Conservation (phyloP, 2,329 filamentous ascomycete genomes). For the Sclerotinia nivalis region DNA sequence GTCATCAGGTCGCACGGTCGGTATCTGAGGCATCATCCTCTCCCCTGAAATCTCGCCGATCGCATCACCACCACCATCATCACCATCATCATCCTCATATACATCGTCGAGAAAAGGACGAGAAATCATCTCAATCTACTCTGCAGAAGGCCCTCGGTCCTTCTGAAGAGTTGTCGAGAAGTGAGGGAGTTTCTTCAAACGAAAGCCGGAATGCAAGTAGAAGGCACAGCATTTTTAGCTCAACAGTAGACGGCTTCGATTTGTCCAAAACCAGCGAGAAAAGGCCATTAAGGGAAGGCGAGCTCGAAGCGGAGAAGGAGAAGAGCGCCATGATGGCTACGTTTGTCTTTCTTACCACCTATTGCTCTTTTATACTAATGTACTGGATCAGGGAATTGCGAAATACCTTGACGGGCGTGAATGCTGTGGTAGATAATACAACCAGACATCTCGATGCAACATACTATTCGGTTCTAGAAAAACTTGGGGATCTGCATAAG, state of each 20-base stretch:
- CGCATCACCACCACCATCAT: constrained; percentile 36
- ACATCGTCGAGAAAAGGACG: constrained; percentile 42
- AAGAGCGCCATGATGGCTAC: constrained; percentile 45
- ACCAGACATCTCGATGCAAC: constrained; percentile 70
- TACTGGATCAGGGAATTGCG: constrained; percentile 50
- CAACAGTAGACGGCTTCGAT: constrained; percentile 28
- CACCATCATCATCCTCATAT: constrained; percentile 36
- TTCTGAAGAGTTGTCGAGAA: constrained; percentile 30
- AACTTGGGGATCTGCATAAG: constrained; percentile 61
- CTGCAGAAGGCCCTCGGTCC: constrained; percentile 29
- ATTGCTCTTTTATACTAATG: constrained; percentile 18
- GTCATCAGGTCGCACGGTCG: constrained; percentile 58
- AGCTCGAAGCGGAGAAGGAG: constrained; percentile 47
- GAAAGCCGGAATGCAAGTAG: constrained; percentile 49
- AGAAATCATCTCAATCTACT: constrained; percentile 34
- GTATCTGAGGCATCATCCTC: constrained; percentile 32
- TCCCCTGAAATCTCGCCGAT: constrained; percentile 42
- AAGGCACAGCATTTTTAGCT: constrained; percentile 46
- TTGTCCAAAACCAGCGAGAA: constrained; percentile 24
- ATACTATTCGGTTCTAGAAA: constrained; percentile 73
- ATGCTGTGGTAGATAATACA: constrained; percentile 60
- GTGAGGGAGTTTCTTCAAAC: constrained; percentile 48
- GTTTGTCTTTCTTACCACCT: constrained; percentile 41
- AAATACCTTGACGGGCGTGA: constrained; percentile 55
- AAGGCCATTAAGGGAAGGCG: constrained; percentile 44